phyloP scores from a whole-genome alignment of 2,329 filamentous ascomycete genomes.

The Paraconiothyrium brasiliense region DNA sequence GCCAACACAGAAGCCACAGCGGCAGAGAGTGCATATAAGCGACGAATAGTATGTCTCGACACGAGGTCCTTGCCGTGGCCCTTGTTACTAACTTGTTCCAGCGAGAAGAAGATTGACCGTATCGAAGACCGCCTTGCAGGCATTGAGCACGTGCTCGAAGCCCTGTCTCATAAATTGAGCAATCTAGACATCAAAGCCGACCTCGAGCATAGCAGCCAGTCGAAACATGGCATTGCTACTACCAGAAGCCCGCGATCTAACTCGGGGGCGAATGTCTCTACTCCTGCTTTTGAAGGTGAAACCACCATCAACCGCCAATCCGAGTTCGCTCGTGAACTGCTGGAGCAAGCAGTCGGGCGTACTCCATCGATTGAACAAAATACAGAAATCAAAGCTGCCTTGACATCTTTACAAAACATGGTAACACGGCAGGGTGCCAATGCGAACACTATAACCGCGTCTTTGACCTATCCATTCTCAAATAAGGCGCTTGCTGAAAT shows the following conservation, averaged over 20 bases:
- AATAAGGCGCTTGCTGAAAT: slow-evolving; percentile 36
- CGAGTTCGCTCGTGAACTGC: slow-evolving; percentile 56
- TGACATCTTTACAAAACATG: slow-evolving; percentile 45
- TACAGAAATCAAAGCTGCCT: slow-evolving; percentile 43
- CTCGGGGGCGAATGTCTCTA: slow-evolving; percentile 36
- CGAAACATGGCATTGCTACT: slow-evolving; percentile 29
- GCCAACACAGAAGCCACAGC: slow-evolving; percentile 41
- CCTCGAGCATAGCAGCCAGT: slow-evolving; percentile 35
- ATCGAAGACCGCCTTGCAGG: slow-evolving; percentile 60
- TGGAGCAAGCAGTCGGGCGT: slow-evolving; percentile 52
- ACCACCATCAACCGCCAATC: slow-evolving; percentile 61
- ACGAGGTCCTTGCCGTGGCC: background rate
- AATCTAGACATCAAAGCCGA: slow-evolving; percentile 37
- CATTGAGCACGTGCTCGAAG: slow-evolving; percentile 57
- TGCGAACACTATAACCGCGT: slow-evolving; percentile 23
- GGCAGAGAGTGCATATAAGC: slow-evolving; percentile 48
- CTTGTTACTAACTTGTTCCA: slow-evolving; percentile 27
- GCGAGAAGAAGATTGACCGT: slow-evolving; percentile 63
- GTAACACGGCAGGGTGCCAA: slow-evolving; percentile 39
- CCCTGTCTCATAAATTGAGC: slow-evolving; percentile 42
- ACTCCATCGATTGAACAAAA: slow-evolving; percentile 46
- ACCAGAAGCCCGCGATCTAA: slow-evolving; percentile 25
- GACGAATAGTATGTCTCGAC: slow-evolving; percentile 46
- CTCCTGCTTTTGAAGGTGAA: slow-evolving; percentile 58
- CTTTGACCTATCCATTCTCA: slow-evolving; percentile 26